Percentiles rank a stretch among this genome's conserved stretches.
These are phyloP conservation scores for Strigomonas culicis DNA, from an alignment of 208 protist genomes.

Conservation along the genomic window DNA sequence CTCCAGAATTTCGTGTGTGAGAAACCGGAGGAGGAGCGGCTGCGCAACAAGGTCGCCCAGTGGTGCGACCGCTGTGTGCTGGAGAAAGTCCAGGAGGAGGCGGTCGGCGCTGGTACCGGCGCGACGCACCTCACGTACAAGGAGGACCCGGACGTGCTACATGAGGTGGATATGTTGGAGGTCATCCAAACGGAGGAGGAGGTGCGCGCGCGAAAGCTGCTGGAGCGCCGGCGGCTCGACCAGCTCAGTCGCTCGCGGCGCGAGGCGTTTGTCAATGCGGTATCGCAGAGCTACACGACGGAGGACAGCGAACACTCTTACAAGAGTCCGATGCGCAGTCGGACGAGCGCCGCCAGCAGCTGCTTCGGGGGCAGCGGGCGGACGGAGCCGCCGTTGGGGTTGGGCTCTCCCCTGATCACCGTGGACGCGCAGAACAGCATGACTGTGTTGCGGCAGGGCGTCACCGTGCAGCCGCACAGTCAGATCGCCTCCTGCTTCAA, in stretches of 20 bases:
- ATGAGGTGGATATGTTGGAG: slow-evolving; percentile 34
- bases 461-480: not conserved
- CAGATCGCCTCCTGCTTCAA: not conserved
- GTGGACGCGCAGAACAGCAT: not conserved
- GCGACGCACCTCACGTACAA: slow-evolving; percentile 18
- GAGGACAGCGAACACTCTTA: not conserved
- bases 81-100: not conserved
- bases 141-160: slow-evolving; percentile 36
- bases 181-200: slow-evolving; percentile 31
- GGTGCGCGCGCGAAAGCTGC: slow-evolving; percentile 27
- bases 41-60: slow-evolving; percentile 37
- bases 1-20: slow-evolving; percentile 21
- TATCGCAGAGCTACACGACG: not conserved
- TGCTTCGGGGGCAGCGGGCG: not conserved
- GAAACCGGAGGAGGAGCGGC: slow-evolving; percentile 23
- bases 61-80: slow-evolving; percentile 48
- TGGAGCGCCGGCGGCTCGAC: slow-evolving; percentile 26
- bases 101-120: not conserved
- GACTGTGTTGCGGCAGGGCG: not conserved
- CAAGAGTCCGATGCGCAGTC: too few relatives aligned
- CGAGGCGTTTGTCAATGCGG: not conserved
- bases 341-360: not conserved
- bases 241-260: not conserved
- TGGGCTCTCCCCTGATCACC: not conserved
- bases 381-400: not conserved